These are phyloP conservation scores for Dichotomocladium elegans DNA, from an alignment of 371 early-diverging fungal species.

Conservation along the genomic window DNA sequence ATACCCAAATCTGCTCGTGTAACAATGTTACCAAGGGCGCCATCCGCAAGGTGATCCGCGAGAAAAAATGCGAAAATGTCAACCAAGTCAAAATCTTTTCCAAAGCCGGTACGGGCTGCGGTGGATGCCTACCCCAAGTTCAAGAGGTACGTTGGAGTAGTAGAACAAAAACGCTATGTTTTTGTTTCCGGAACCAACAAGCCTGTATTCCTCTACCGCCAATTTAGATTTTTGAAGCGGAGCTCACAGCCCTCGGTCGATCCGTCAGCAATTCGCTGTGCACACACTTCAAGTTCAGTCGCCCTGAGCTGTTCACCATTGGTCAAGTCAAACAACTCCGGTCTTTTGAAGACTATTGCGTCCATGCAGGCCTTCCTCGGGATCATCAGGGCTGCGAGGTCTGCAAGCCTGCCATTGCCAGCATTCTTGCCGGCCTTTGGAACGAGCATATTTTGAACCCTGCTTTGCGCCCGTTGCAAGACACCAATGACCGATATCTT, in stretches of 20 bases:
- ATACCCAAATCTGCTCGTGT: constrained; percentile 70
- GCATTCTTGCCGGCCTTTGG: constrained; percentile 64
- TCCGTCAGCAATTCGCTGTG: constrained; percentile 52
- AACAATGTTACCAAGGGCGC: constrained; percentile 64
- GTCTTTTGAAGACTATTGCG: constrained; percentile 47
- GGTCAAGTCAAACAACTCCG: constrained; percentile 51
- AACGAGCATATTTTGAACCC: constrained; percentile 63
- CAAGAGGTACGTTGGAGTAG: constrained; percentile 14
- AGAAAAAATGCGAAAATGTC: constrained; percentile 42
- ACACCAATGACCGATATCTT: constrained; percentile 70
- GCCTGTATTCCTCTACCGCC: too few species aligned
- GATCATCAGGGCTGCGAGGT: constrained; percentile 50
- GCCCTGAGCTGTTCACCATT: constrained; percentile 62
- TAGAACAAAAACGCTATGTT: too few species aligned
- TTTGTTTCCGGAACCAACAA: too few species aligned
- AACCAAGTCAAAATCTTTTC: constrained; percentile 57
- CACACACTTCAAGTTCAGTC: constrained; percentile 57
- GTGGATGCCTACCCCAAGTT: constrained; percentile 61
- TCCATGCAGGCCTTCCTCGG: constrained; percentile 35
- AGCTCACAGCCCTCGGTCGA: constrained; percentile 54
- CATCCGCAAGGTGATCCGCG: constrained; percentile 40
- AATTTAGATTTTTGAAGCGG: constrained; percentile 50
- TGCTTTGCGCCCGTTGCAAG: constrained; percentile 46
- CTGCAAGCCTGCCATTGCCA: constrained; percentile 63
- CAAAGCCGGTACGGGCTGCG: constrained; percentile 57